Evolutionary conservation across 257 asterid species (phyloP).

Genomic region (Primulina eburnea): DNA sequence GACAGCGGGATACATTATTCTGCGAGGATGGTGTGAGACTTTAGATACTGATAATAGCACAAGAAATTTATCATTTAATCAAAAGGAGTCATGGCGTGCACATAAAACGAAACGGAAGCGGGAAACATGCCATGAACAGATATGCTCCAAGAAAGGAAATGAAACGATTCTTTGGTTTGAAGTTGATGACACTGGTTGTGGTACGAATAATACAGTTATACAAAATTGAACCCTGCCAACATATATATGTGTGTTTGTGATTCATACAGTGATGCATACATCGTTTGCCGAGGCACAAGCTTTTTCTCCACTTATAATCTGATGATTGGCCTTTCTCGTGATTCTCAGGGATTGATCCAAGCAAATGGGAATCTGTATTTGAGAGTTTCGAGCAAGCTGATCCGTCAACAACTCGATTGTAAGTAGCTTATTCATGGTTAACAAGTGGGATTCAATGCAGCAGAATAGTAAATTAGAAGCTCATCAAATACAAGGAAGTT

Average conservation of each 20-base stretch:
- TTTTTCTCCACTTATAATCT: not conserved
- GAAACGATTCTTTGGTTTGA: slow-evolving; percentile 74
- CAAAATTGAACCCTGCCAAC: not conserved
- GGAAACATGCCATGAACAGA: slow-evolving; percentile 39
- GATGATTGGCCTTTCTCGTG: slow-evolving; percentile 3
- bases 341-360: slow-evolving; percentile 70
- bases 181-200: slow-evolving; percentile 91
- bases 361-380: slow-evolving; percentile 94
- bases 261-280: not conserved
- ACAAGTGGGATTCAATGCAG: not conserved
- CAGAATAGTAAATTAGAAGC: not conserved
- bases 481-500: not conserved
- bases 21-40: slow-evolving; percentile 89
- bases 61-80: slow-evolving; percentile 27
- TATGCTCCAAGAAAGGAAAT: slow-evolving; percentile 52
- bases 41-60: slow-evolving; percentile 31
- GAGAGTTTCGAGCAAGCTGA: slow-evolving; percentile 98
- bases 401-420: slow-evolving; percentile 94
- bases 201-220: slow-evolving; percentile 42
- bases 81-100: slow-evolving; percentile 46
- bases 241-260: not conserved
- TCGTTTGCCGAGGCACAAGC: slow-evolving; percentile 3
- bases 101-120: slow-evolving; percentile 45
- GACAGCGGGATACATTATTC: slow-evolving; percentile 75
- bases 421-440: slow-evolving; percentile 31